Percentiles rank a stretch among this genome's conserved stretches.
phyloP scores from a whole-genome alignment of 164 flowering plant species.

The Dillenia turbinata region DNA sequence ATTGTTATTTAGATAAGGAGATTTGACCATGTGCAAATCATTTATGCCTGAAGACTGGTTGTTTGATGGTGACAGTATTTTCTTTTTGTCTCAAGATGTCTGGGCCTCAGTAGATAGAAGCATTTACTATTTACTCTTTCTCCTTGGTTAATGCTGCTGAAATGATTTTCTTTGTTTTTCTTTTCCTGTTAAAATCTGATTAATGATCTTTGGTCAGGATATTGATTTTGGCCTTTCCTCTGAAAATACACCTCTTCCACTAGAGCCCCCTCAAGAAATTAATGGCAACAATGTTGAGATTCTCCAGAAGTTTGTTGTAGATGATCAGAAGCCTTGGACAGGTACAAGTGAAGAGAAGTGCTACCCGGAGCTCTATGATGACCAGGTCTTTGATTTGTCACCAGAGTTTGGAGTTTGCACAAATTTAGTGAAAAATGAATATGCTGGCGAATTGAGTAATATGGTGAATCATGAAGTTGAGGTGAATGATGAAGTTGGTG shows the following conservation, averaged over 20 bases:
- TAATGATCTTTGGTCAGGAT: conserved; percentile 22
- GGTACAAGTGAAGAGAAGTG: conserved; percentile 2
- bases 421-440: too few species aligned
- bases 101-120: neutral
- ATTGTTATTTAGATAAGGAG: too few species aligned
- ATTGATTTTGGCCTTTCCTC: conserved; percentile 15
- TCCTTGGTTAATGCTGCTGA: neutral
- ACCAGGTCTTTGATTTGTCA: neutral
- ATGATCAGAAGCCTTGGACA: conserved; percentile 25
- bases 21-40: too few species aligned
- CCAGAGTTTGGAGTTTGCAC: neutral
- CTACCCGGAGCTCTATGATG: conserved; percentile 12
- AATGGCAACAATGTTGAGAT: conserved; percentile 20
- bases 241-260: conserved; percentile 21
- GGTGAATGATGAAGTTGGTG: too few species aligned
- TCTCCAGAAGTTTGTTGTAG: conserved; percentile 9
- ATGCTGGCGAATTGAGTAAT: too few species aligned
- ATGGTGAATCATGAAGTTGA: too few species aligned
- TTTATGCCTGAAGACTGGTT: too few species aligned
- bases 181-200: neutral
- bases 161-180: conserved; percentile 1
- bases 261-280: conserved; percentile 24
- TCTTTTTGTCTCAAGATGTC: neutral
- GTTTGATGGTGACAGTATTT: neutral
- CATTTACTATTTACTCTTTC: neutral